phyloP scores from a whole-genome alignment of 2,329 filamentous ascomycete species.

The Bipolaris sorokiniana region DNA sequence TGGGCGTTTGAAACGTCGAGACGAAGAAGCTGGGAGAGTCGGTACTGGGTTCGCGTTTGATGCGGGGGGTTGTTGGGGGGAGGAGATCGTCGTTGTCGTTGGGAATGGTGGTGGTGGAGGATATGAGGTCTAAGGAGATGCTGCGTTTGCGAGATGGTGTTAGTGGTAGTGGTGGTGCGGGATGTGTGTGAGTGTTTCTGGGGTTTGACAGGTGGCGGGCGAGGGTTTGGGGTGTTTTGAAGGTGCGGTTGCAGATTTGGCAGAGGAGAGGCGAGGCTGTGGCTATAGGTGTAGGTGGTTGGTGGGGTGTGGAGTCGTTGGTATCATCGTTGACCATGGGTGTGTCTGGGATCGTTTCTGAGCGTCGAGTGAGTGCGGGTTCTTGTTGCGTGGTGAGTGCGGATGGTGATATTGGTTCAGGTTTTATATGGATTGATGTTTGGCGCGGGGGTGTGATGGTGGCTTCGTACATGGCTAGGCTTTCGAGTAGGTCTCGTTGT shows the following conservation, averaged over 20 bases:
- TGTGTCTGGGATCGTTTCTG: conserved; percentile 5
- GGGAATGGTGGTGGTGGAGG: not conserved
- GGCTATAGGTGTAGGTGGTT: too few relatives aligned
- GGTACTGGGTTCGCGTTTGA: conserved; percentile 34
- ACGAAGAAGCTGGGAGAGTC: conserved; percentile 21
- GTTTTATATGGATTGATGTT: conserved; percentile 12
- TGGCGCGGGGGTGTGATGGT: conserved; percentile 5
- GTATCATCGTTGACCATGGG: not conserved
- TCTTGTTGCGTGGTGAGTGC: not conserved
- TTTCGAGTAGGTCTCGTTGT: conserved; percentile 19
- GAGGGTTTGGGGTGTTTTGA: conserved; percentile 10
- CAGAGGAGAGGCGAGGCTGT: not conserved
- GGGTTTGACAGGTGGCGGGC: conserved; percentile 4
- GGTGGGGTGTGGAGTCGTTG: not conserved
- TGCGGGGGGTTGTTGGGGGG: conserved; percentile 10
- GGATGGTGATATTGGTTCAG: conserved; percentile 4
- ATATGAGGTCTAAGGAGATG: conserved; percentile 8
- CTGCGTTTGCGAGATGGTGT: not conserved
- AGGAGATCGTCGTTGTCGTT: conserved; percentile 5
- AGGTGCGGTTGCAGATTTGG: conserved; percentile 15
- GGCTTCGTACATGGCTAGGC: conserved; percentile 4
- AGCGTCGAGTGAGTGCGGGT: not conserved
- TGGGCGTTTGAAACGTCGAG: conserved; percentile 25
- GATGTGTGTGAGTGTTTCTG: not conserved
- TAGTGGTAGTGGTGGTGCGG: not conserved